Base-by-base conservation (phyloP, 768 basidiomycete species). In the Tulasnella sp. region DNA sequence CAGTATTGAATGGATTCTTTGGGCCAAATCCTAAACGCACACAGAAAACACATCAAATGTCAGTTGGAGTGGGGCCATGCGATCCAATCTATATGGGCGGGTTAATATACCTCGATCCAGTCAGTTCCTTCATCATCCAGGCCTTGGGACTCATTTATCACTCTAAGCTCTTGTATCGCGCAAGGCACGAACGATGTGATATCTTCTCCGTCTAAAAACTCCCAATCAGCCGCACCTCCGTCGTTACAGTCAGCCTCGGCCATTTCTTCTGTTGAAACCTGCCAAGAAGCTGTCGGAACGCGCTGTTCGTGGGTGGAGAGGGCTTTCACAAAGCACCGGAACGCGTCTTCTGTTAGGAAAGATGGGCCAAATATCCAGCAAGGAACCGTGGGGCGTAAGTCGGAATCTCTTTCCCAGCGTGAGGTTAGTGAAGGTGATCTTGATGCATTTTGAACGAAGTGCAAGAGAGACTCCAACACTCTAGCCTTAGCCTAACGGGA, bases 1-100 rank as follows among this genome's bases (percentile, higher is more conserved):
- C 12, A 98, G 82, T 11, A 89, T 88, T 3, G 93, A 84, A 76
- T 94, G 87, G n/a, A 98, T 80, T 16, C 88, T 86, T 68, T 85
- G 84, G 72, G 90, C 87, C 34, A 97, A 82, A 78, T 76, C 74
- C 81, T 82, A 74, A n/a, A n/a, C n/a, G n/a, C n/a, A n/a, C n/a
- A n/a, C n/a, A n/a, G n/a, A n/a, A n/a, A n/a, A n/a, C n/a, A n/a
- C n/a, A n/a, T n/a, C n/a, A n/a, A n/a, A n/a, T n/a, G n/a, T n/a
- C n/a, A n/a, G n/a, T n/a, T n/a, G n/a, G n/a, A n/a, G n/a, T n/a
- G n/a, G n/a, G n/a, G n/a, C n/a, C n/a, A n/a, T n/a, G n/a, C n/a
- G n/a, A n/a, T n/a, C n/a, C n/a, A n/a, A n/a, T n/a, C n/a, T n/a
- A n/a, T n/a, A n/a, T n/a, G n/a, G n/a, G n/a, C n/a, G n/a, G n/a